These are phyloP conservation scores for Ogataea trehaloabstinens DNA, from an alignment of 805 yeast genomes.

Conservation along the genomic window DNA sequence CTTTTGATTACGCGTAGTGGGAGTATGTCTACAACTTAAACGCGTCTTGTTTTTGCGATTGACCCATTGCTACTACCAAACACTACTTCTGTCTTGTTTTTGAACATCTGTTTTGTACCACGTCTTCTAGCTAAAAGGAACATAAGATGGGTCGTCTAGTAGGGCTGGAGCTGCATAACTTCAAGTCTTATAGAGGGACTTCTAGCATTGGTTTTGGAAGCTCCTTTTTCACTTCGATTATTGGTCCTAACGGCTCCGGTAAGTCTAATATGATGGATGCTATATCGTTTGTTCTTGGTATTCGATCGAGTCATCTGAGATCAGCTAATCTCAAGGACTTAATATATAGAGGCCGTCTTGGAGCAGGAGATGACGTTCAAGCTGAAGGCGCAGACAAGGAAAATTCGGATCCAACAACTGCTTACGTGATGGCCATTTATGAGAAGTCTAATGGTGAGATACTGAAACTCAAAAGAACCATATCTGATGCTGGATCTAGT, in stretches of 20 bases:
- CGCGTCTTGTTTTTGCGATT: no score
- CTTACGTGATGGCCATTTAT: constrained; percentile 78
- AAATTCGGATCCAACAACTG: constrained; percentile 44
- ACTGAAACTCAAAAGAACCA: constrained; percentile 61
- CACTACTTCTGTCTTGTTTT: no score
- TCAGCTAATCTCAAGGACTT: constrained; percentile 72
- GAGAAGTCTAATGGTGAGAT: constrained; percentile 59
- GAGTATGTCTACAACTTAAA: not conserved
- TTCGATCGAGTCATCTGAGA: constrained; percentile 70
- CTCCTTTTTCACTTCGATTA: constrained; percentile 80
- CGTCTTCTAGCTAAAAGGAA: no score
- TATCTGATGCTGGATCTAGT: constrained; percentile 57
- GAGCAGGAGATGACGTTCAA: constrained; percentile 26
- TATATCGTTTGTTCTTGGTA: constrained; percentile 88
- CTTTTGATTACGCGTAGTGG: not conserved
- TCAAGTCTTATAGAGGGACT: constrained; percentile 86
- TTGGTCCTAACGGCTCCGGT: constrained; percentile 99
- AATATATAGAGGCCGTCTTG: constrained; percentile 69
- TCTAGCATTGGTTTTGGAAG: constrained; percentile 80
- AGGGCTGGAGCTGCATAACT: constrained; percentile 77
- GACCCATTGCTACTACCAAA: no score
- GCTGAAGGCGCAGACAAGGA: constrained; percentile 24
- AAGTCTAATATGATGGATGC: constrained; percentile 97
- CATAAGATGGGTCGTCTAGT: constrained; percentile 72
- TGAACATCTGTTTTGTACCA: no score